Evolutionary conservation across 306 rosid species (phyloP).

Genomic region (Dryas octopetala): DNA sequence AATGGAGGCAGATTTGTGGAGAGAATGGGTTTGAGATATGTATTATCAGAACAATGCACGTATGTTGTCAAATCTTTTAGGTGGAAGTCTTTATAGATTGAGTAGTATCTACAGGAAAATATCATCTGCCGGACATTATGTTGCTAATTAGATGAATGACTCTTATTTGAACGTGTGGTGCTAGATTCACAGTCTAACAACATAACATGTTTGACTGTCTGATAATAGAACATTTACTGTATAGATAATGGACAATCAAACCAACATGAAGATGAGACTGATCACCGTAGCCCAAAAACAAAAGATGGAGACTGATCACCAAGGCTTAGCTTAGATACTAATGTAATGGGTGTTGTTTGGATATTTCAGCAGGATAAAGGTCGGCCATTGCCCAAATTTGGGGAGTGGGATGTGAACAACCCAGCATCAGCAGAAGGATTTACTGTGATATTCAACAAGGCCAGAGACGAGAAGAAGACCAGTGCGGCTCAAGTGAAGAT

Average conservation of each 20-base stretch:
- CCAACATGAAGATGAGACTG: background rate
- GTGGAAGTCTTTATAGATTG: background rate
- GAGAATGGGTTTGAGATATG: background rate
- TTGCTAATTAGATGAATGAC: too few species aligned
- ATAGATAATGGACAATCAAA: background rate
- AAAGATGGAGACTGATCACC: background rate
- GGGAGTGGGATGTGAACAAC: slow-evolving; percentile 88
- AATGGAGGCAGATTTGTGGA: background rate
- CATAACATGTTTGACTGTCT: too few species aligned
- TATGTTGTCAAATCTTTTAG: too few species aligned
- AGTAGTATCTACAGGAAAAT: background rate
- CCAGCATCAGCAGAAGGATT: slow-evolving; percentile 91
- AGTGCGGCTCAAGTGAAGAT: slow-evolving; percentile 22
- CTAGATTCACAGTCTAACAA: too few species aligned
- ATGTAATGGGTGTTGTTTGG: background rate
- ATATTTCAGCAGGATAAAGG: slow-evolving; percentile 54
- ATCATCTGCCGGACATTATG: too few species aligned
- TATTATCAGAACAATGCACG: background rate
- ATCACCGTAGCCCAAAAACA: background rate
- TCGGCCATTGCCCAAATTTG: slow-evolving; percentile 75
- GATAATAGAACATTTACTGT: background rate
- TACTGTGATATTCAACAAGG: slow-evolving; percentile 81
- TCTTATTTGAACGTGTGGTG: too few species aligned
- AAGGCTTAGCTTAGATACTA: background rate
- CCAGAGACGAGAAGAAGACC: slow-evolving; percentile 84